Conservation (phyloP, 2,329 filamentous ascomycete genomes). For the Trichoderma koningii region DNA sequence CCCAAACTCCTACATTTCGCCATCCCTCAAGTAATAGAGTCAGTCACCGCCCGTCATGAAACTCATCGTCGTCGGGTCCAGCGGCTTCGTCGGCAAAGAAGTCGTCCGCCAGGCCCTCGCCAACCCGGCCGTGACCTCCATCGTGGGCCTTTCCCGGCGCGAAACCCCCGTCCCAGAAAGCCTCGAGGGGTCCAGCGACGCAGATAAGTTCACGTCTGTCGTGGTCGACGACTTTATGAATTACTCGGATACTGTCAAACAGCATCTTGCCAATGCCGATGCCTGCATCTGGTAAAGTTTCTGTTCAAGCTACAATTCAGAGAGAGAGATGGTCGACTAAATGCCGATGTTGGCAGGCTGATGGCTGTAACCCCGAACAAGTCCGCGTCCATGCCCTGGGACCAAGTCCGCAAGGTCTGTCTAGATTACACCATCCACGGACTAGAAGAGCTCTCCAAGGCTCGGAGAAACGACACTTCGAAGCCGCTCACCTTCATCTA, state of each 20-base stretch:
- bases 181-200: constrained; percentile 32
- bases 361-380: constrained; percentile 48
- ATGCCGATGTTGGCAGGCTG: constrained; percentile 34
- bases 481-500: constrained; percentile 52
- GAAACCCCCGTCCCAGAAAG: constrained; percentile 37
- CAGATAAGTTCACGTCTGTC: constrained; percentile 45
- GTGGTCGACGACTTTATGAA: constrained; percentile 44
- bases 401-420: constrained; percentile 46
- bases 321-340: background rate
- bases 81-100: constrained; percentile 47
- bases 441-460: constrained; percentile 41
- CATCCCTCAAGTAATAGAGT: too few species aligned
- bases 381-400: constrained; percentile 36
- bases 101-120: constrained; percentile 47
- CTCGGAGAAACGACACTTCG: constrained; percentile 29
- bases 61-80: constrained; percentile 47
- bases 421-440: constrained; percentile 39
- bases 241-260: constrained; percentile 45
- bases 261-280: constrained; percentile 44
- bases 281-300: constrained; percentile 47
- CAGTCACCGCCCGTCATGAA: constrained; percentile 41
- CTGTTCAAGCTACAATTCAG: too few species aligned
- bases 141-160: constrained; percentile 47
- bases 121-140: constrained; percentile 41
- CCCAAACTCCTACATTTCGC: too few species aligned